phyloP scores from a whole-genome alignment of 2,329 filamentous ascomycete genomes.

The Cordyceps fumosorosea region DNA sequence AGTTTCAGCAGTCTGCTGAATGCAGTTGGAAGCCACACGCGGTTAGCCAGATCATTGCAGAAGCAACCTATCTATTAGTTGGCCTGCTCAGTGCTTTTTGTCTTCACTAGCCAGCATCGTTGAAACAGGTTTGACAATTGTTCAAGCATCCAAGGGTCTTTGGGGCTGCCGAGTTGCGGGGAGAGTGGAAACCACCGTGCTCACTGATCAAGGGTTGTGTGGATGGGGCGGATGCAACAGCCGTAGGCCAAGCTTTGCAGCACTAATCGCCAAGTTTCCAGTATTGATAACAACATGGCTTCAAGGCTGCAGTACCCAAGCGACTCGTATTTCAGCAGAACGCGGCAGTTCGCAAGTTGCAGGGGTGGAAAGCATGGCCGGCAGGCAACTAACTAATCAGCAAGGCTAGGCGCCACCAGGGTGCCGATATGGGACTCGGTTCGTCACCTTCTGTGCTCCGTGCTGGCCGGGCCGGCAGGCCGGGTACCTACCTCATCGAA shows the following conservation, averaged over 20 bases:
- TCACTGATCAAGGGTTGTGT: neutral
- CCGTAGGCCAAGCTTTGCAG: neutral
- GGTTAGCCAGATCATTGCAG: neutral
- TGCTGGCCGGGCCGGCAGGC: neutral
- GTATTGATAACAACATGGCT: neutral
- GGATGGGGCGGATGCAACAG: neutral
- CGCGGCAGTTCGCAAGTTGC: constrained; percentile 6
- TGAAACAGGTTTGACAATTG: neutral
- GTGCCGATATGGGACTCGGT: neutral
- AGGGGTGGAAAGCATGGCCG: neutral
- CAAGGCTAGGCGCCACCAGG: neutral
- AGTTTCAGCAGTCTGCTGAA: neutral
- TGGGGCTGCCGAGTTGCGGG: neutral
- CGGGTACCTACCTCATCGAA: neutral
- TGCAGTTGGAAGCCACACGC: neutral
- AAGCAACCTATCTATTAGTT: too few species aligned
- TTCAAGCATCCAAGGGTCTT: neutral
- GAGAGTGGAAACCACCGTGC: neutral
- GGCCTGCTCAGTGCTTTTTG: neutral
- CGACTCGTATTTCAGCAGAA: neutral
- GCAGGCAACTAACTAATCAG: neutral
- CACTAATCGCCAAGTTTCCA: neutral
- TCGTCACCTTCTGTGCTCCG: neutral
- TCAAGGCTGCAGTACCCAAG: neutral
- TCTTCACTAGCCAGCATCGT: neutral